Evolutionary conservation across 106 monocot genomes (phyloP), one percentile per base, ranked within the genome.

Genomic region (Posidonia australis): DNA sequence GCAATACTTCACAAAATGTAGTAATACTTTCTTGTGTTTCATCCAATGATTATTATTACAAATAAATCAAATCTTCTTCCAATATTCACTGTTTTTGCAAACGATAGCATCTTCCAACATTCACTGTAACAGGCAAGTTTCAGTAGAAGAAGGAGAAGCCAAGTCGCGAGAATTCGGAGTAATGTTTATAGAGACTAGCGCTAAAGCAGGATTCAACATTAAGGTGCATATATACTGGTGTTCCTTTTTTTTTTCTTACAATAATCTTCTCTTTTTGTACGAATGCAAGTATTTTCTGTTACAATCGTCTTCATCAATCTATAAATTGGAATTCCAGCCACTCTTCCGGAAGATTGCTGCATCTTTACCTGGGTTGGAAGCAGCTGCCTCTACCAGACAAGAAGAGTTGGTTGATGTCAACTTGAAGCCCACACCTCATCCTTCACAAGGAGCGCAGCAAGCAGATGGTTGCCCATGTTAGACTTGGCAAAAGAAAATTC

Each of bases 291-390:
- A n/a, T n/a, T n/a, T n/a, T n/a, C n/a, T n/a, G n/a, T n/a, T n/a
- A n/a, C n/a, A n/a, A n/a, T n/a, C n/a, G n/a, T n/a, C n/a, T n/a
- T n/a, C n/a, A n/a, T n/a, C n/a, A n/a, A n/a, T n/a, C n/a, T 7
- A 36, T 36, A 7, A 7, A 4, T 7, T 7, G 36, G 30, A 16
- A 54, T 54, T 64, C 62, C 82, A 87, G 83, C 70, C 77, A 29
- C 62, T 87, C 18, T 87, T 87, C 46, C 70, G 77, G 32, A 87
- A 87, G 72, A 80, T 87, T 25, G 87, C 87, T 26, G 68, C 74
- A 44, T 55, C 79, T 11, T 62, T 87, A 24, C 86, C 86, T 10
- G 86, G 86, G 45, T 75, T 87, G 86, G 83, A 80, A 51, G 72
- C 70, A 2, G 46, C 66, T 9, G 71, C 80, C 2, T 77, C 79